Base-by-base conservation (phyloP, 2,329 filamentous ascomycete species). In the Colletotrichum kahawae region DNA sequence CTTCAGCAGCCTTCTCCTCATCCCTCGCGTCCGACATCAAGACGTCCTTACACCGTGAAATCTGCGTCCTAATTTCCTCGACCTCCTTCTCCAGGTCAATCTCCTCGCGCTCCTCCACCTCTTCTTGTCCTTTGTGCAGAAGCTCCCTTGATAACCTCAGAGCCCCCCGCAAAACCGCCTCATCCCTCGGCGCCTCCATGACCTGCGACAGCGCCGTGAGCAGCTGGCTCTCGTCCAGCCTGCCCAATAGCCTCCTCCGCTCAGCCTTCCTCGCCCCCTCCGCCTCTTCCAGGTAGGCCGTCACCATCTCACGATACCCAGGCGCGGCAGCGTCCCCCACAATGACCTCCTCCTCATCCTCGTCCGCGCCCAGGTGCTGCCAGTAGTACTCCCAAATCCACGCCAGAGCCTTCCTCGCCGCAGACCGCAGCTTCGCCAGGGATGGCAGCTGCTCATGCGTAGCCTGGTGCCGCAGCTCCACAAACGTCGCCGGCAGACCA, bases 301-400 rank as follows among this genome's bases (percentile, higher is more conserved):
- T 73, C 33, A 90, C 79, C 8, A 84, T 74, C 5, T 82, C 81
- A 27, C 79, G 82, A 71, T 85, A 85, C 18, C 79, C 72, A 4
- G 67, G 72, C 4, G 59, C 54, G 10, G 59, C 75, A 7, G 59
- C 76, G n/a, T 43, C 43, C 18, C 60, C 69, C 4, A 74, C 75
- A 6, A 68, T 27, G 24, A 38, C 67, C 33, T 29, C 70, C 29
- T 34, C 51, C 5, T 29, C 69, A 14, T 33, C 66, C 14, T 36
- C 67, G n/a, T 76, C 80, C 7, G 82, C 81, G 3, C 81, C 78
- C 24, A 92, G 82, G 57, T 89, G 85, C 79, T 83, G 85, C 96
- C 96, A 98, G 86, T 98, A 98, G 83, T 95, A 95, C 68, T 92
- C 89, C 95, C 95, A 98, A 67, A 98, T 92, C 96, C 96, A 98